These are phyloP conservation scores for Lachnellula subtilissima DNA, from an alignment of 2,329 filamentous ascomycete species.

Conservation along the genomic window DNA sequence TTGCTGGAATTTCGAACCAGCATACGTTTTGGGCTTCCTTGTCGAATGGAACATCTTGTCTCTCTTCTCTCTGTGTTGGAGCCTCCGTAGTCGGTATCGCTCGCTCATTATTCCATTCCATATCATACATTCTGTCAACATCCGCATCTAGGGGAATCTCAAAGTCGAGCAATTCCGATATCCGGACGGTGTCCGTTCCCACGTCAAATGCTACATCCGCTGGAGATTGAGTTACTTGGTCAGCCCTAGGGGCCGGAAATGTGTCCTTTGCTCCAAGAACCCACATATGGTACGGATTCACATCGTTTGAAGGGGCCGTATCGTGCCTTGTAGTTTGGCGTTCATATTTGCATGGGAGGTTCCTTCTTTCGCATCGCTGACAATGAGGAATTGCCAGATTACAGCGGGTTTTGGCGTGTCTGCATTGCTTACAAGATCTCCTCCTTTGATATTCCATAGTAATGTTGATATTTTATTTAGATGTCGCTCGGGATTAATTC, in stretches of 20 bases:
- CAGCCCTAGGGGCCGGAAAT: neutral
- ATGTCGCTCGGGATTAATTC: too few species aligned
- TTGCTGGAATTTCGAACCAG: neutral
- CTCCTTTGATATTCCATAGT: slow-evolving; percentile 10
- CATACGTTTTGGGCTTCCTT: neutral
- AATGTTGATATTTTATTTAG: neutral
- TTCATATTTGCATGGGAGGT: slow-evolving; percentile 13
- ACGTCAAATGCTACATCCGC: neutral
- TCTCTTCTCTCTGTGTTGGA: neutral
- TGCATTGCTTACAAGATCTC: slow-evolving; percentile 14
- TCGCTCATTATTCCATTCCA: neutral
- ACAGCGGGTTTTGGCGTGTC: slow-evolving; percentile 13
- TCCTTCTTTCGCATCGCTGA: slow-evolving; percentile 7
- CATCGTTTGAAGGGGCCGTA: neutral
- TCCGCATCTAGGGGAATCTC: neutral
- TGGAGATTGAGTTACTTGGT: neutral
- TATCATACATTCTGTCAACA: neutral
- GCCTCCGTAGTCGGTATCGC: neutral
- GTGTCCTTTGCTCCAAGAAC: neutral
- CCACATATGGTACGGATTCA: slow-evolving; percentile 4
- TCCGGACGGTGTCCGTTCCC: neutral
- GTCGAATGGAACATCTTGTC: neutral
- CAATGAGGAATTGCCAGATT: slow-evolving; percentile 12
- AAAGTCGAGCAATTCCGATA: slow-evolving; percentile 5
- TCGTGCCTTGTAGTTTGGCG: neutral